Base-by-base conservation (phyloP, 2,329 filamentous ascomycete genomes). In the Myriosclerotinia duriaeana region DNA sequence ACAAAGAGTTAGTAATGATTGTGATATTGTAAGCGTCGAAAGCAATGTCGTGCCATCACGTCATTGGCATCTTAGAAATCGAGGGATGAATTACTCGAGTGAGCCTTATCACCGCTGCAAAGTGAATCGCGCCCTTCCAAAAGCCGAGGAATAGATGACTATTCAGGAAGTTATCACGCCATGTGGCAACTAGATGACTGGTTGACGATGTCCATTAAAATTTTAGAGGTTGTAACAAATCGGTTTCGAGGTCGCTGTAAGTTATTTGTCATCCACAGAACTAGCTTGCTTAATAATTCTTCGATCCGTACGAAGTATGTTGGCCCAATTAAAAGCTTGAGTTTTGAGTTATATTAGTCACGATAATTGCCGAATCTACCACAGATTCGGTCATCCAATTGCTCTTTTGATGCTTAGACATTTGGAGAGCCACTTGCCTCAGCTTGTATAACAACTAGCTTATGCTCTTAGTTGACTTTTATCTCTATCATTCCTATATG, bases 61-160 rank as follows among this genome's bases (percentile, higher is more conserved):
- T 66, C 63, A 66, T 66, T 34, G 17, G 15, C 30, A 36, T 40
- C 44, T 67, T 67, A 54, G 55, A 67, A 67, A 67, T 67, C 54
- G 36, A 65, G 50, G 20, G 9, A 38, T 38, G 5, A 44, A 38
- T 60, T 60, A 59, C 17, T 59, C 20, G 30, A 22, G 7, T 12
- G 17, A 12, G 9, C 15, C 58, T 60, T 60, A 60, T 60, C 44
- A 26, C 58, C 56, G 56, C 7, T 8, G 20, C 26, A 60, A 38
- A 34, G 11, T 22, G 26, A 22, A 59, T 26, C 2, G 7, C 22
- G 4, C 17, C 42, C 8, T 26, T 26, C 30, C 56, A 60, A 50
- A 60, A 50, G 44, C 56, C 58, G 58, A 60, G 30, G 34, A 36
- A 36, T 7, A 38, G 58, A 60, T 59, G 44, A 26, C 7, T 12